Base-by-base conservation (phyloP, 1,284 basidiomycete genomes). In the Hymenochaete sp. region DNA sequence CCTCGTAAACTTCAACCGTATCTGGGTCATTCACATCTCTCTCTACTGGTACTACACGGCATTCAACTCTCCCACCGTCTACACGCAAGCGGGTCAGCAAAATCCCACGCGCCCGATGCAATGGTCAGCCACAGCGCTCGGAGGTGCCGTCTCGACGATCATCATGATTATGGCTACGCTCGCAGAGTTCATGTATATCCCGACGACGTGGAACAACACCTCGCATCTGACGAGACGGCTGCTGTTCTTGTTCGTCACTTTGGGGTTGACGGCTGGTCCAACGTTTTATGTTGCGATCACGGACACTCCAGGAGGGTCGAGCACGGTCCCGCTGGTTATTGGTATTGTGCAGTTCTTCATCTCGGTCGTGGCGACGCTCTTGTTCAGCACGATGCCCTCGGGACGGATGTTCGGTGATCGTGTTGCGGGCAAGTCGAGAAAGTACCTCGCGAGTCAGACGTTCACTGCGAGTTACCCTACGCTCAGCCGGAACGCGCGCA, bases 1-100 rank as follows among this genome's bases (percentile, higher is more conserved):
- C 1, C 75, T 97, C 49, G 92, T 96, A 71, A 96, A 97, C 71
- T 97, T 97, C 70, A 97, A 96, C 70, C 87, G 93, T 45, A 87
- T 97, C 57, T 97, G 93, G 93, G 85, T 96, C 61, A 81, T 93
- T 48, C 93, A 97, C 65, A 74, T 97, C 48, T 79, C 90, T 29
- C 66, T 95, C 58, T 96, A 84, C 70, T 96, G 85, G 79, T 95
- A 83, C 69, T 97, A 93, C 67, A 96, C 91, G 24, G 76, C 92
- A 16, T 97, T 79, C 73, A 97, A 98, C 67, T 85, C 93, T 18
- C 91, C 90, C 2, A 77, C 75, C 38, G 71, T 97, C 55, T 98
- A 97, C 65, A 58, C 61, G 25, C 56, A 59, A 19, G 66, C 71
- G 21, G 65, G 72, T 39, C 66, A 70, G 41, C 67, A 68, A 11